Conservation (phyloP, 306 rosid species). For the Macrotyloma uniflorum region DNA sequence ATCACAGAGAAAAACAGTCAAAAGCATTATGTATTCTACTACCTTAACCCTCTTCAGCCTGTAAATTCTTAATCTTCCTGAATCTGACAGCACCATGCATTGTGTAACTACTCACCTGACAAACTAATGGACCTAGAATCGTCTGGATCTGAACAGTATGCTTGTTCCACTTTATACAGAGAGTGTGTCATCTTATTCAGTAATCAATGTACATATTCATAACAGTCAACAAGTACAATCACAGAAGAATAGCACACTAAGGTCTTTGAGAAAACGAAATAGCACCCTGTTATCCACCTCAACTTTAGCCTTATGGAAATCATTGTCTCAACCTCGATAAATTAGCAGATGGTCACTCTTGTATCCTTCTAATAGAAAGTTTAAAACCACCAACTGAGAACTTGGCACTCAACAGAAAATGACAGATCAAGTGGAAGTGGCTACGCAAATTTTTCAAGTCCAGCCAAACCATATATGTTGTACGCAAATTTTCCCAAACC, state of each 20-base stretch:
- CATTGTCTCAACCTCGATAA: conserved; percentile 18
- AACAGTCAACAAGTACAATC: background rate
- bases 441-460: conserved; percentile 13
- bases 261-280: background rate
- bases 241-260: background rate
- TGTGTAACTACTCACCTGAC: conserved; percentile 6
- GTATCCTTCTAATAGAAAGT: background rate
- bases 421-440: background rate
- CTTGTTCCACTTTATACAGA: background rate
- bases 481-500: background rate
- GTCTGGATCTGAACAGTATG: conserved; percentile 4
- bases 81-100: background rate
- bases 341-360: background rate
- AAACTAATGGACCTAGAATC: background rate
- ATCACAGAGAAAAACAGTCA: background rate
- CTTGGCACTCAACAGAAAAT: background rate
- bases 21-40: conserved; percentile 1
- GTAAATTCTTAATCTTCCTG: background rate
- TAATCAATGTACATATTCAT: conserved; percentile 1
- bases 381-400: background rate
- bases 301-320: conserved; percentile 19
- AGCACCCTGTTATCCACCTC: conserved; percentile 23
- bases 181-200: conserved; percentile 2
- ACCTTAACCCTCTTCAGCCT: background rate
- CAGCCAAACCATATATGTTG: conserved; percentile 18